Conservation (phyloP, 2,329 filamentous ascomycete species). For the Eutypella sp. region DNA sequence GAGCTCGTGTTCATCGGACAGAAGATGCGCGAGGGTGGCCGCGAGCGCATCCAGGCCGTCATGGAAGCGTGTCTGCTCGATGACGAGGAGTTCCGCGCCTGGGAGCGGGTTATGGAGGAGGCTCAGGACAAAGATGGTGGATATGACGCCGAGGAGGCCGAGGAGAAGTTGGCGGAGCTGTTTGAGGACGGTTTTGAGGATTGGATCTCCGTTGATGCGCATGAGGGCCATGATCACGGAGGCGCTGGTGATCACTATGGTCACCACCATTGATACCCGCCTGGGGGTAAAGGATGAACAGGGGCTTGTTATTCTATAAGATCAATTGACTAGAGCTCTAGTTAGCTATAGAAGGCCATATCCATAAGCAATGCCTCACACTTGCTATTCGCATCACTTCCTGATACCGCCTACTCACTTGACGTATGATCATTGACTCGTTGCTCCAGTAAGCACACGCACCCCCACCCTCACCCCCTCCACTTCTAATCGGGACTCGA, state of each 20-base stretch:
- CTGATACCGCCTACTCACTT: too few species aligned
- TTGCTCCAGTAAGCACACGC: too few species aligned
- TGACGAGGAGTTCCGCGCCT: conserved; percentile 50
- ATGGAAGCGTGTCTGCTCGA: conserved; percentile 59
- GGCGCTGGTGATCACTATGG: conserved; percentile 13
- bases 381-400: too few species aligned
- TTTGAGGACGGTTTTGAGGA: conserved; percentile 29
- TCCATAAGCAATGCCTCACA: too few species aligned
- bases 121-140: too few species aligned
- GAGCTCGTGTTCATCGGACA: conserved; percentile 73
- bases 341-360: too few species aligned
- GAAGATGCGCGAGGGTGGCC: conserved; percentile 43
- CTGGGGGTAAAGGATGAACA: too few species aligned
- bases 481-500: too few species aligned
- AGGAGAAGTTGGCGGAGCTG: conserved; percentile 17
- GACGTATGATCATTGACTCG: too few species aligned
- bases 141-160: conserved; percentile 12
- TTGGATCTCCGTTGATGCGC: conserved; percentile 27
- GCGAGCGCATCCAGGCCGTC: conserved; percentile 40
- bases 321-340: too few species aligned
- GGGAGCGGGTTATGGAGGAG: conserved; percentile 24
- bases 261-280: conserved; percentile 6
- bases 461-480: too few species aligned
- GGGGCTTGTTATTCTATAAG: too few species aligned
- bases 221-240: conserved; percentile 9